Evolutionary conservation across 2,329 filamentous ascomycete genomes (phyloP), one percentile per base, ranked within the genome.

Genomic region (Arthrobotrys conoides): DNA sequence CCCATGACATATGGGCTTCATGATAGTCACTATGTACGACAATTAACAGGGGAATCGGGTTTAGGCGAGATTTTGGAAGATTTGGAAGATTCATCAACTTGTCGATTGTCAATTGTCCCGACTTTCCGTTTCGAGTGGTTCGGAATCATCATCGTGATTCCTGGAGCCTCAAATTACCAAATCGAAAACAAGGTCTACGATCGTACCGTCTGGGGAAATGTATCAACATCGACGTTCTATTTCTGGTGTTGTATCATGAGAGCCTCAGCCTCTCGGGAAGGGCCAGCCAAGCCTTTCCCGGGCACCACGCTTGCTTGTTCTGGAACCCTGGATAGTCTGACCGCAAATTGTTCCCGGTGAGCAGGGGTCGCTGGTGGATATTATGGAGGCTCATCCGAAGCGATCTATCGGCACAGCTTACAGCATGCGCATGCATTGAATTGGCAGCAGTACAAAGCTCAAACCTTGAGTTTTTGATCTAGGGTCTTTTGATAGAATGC

Each of bases 221-320:
- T 27, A 24, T 61, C 57, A 36, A 61, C 57, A 20, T 44, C 41
- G 5, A 44, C 5, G 36, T 64, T 64, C 67, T 77, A 77, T 77
- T 77, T 77, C 73, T 77, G 73, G 73, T 66, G 63, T 57, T 71
- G 48, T 63, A 71, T 77, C 59, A 71, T 71, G 61, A 71, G 71
- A 76, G 73, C 73, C 73, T 77, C 73, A 77, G 66, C 73, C 67
- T 66, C 61, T 55, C 64, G 71, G 66, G 72, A 66, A 59, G 66
- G 38, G 10, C 24, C 18, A 44, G 67, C 73, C 67, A 77, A 71
- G 67, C 49, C 57, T 55, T 36, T 68, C 61, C 72, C 65, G 61
- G 71, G 55, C 10, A 30, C 38, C 51, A 64, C 71, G 53, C 64
- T 75, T 68, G 64, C 71, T 75, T 69, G 44, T 75, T 75, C 71